Evolutionary conservation across 2,329 filamentous ascomycete genomes (phyloP).

Genomic region (Mycogone perniciosa): DNA sequence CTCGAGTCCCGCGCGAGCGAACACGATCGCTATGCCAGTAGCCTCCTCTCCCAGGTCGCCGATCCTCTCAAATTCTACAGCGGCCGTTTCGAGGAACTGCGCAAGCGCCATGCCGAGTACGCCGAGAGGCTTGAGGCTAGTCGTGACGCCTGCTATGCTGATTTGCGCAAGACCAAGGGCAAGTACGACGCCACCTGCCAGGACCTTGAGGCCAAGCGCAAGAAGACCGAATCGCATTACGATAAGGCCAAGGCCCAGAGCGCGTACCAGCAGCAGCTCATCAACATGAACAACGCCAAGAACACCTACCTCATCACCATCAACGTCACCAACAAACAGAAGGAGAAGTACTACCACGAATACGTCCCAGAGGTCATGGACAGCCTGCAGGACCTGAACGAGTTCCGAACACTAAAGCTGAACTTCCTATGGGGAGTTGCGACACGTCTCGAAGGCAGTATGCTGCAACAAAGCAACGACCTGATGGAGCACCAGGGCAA

Average conservation of each 20-base stretch:
- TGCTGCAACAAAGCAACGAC: slow-evolving; percentile 65
- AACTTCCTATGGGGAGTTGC: slow-evolving; percentile 83
- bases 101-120: slow-evolving; percentile 86
- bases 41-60: slow-evolving; percentile 73
- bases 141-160: slow-evolving; percentile 73
- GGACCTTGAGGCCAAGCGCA: slow-evolving; percentile 88
- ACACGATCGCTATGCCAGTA: slow-evolving; percentile 77
- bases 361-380: slow-evolving; percentile 92
- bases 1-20: slow-evolving; percentile 83
- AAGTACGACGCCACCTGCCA: slow-evolving; percentile 93
- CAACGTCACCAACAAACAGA: slow-evolving; percentile 95
- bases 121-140: slow-evolving; percentile 85
- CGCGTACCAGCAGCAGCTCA: slow-evolving; percentile 84
- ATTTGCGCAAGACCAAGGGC: slow-evolving; percentile 82
- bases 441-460: slow-evolving; percentile 70
- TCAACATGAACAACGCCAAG: slow-evolving; percentile 96
- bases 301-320: slow-evolving; percentile 97
- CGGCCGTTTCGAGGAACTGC: slow-evolving; percentile 77
- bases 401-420: slow-evolving; percentile 77
- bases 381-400: slow-evolving; percentile 86
- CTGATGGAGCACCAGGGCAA: slow-evolving; percentile 65
- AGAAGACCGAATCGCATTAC: slow-evolving; percentile 91
- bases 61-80: slow-evolving; percentile 76
- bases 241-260: slow-evolving; percentile 89
- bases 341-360: slow-evolving; percentile 95